Base-by-base conservation (phyloP, 2,329 filamentous ascomycete species). In the Curvularia eragrostidis region DNA sequence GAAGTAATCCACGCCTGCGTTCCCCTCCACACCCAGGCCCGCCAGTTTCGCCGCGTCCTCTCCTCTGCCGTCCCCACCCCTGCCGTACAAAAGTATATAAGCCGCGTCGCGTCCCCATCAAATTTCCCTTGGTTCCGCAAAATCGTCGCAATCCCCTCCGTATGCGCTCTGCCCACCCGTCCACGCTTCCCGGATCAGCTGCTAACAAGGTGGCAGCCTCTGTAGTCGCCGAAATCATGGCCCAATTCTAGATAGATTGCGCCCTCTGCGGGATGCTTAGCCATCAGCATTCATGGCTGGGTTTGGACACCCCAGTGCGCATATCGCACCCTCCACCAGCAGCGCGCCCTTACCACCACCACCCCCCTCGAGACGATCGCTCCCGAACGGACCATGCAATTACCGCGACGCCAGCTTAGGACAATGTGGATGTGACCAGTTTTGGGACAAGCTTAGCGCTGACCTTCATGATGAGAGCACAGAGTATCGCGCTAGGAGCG, bases 301-400 rank as follows among this genome's bases (percentile, higher is more conserved):
- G 56, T 67, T 69, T 55, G 68, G 59, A 63, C 65, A 67, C 61
- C 65, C 65, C 59, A 60, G 65, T 53, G 60, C 67, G 53, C 54
- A 62, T 48, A 38, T 63, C 56, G 59, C 70, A 56, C 64, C 61
- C 41, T 59, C 54, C 43, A 49, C 23, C 38, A 58, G 59, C 24
- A 52, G 58, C 58, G 54, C 70, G 48, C 44, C 48, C 52, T 61
- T 36, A 13, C 30, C 30, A 34, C 30, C 30, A 59, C 72, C 53
- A 47, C 58, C 56, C 18, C 64, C 66, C 46, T 64, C 69, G 57
- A 68, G 67, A 59, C 68, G 63, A 57, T 68, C 72, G 26, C 73
- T 84, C 15, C 83, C 83, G n/a, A 78, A 71, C 62, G 84, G 84
- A 46, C 74, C 78, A 32, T 86, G 84, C 77, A 82, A 83, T 68